Evolutionary conservation across 129 eudicot species (phyloP), one percentile per base, ranked within the genome.

Genomic region (Silybum marianum): DNA sequence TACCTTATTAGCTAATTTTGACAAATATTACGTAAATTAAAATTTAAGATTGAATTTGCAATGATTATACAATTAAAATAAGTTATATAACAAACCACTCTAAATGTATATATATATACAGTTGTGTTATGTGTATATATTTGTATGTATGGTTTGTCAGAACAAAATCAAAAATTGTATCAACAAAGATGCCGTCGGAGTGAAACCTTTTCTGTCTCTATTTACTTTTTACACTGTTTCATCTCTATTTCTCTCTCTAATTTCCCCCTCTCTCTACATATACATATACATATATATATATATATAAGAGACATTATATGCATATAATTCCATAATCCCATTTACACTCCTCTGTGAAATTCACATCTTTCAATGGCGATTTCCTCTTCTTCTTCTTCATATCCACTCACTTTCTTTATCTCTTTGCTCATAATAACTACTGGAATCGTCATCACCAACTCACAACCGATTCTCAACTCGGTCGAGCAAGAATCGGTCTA

Each of bases 401-500:
- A 51, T 16, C 18, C 46, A 54, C 63, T 86, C 80, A 13, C 73
- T 69, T 24, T 74, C 75, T 18, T 63, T 60, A 24, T 71, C 36
- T 22, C 51, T 34, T 83, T 86, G 9, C 74, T 66, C 32, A 21
- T 70, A 46, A 21, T 62, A 36, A 44, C 7, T 18, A 12, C 12
- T 8, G 9, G 9, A 19, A 70, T 84, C 54, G 9, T 18, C 6
- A 19, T 25, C 28, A 8, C 72, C 77, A 70, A 54, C 72, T 87
- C 95, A 67, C 95, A 87, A 71, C 91, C 91, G 6, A 38, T 67
- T 23, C 98, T 89, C 82, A 40, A 75, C 91, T 51, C 89, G 51
- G 84, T 67, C 4, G 98, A 94, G 81, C 93, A 91, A 79, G 96
- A 91, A 73, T 79, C 95, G n/a, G 88, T 94, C 51, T 94, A 94